phyloP scores from a whole-genome alignment of 768 basidiomycete genomes.

The Termitomyces sp. region DNA sequence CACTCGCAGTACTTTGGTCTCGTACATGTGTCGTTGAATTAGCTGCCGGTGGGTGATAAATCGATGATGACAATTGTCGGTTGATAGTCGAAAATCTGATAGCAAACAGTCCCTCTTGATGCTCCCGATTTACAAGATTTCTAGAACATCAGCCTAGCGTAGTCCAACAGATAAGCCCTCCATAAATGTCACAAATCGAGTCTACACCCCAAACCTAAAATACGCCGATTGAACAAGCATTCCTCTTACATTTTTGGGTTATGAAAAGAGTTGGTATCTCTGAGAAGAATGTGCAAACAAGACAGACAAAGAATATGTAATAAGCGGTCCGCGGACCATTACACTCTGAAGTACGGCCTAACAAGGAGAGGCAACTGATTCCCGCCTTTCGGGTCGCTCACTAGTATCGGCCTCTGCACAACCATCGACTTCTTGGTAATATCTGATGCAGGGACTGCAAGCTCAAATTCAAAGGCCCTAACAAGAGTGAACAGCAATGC shows the following conservation, averaged over 20 bases:
- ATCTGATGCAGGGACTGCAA: slow-evolving; percentile 42
- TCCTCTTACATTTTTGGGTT: neutral
- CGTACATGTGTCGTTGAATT: neutral
- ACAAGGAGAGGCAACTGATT: slow-evolving; percentile 40
- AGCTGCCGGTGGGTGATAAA: neutral
- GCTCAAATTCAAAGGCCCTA: slow-evolving; percentile 48
- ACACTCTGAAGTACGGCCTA: slow-evolving; percentile 14
- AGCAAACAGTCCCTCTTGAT: neutral
- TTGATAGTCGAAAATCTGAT: neutral
- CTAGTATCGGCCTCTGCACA: slow-evolving; percentile 40
- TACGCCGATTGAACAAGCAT: no score
- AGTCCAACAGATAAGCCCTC: neutral
- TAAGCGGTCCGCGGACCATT: neutral
- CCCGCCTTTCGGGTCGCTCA: slow-evolving; percentile 29
- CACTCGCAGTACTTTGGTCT: neutral
- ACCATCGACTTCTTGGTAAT: slow-evolving; percentile 31
- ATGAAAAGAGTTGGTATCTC: neutral
- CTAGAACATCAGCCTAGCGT: neutral
- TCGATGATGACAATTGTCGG: neutral
- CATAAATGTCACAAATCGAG: neutral
- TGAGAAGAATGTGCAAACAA: neutral
- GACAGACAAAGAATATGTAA: neutral
- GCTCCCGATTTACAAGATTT: neutral
- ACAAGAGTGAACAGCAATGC: slow-evolving; percentile 42
- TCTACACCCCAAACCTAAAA: no score